Evolutionary conservation across 2,329 filamentous ascomycete species (phyloP).

Genomic region (Basipetospora chlamydospora): DNA sequence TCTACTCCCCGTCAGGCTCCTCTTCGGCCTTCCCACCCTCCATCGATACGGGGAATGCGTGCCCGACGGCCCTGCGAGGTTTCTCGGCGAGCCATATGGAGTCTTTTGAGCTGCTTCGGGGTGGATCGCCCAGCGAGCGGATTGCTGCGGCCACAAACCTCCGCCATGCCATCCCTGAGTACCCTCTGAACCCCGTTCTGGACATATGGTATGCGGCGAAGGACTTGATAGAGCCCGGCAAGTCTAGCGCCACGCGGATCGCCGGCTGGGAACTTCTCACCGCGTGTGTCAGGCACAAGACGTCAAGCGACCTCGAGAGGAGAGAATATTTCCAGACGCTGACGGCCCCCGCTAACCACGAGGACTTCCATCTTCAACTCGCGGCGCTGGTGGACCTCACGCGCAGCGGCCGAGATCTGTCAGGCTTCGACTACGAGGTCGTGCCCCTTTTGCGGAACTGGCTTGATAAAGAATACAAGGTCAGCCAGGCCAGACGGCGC

Average conservation of each 20-base stretch:
- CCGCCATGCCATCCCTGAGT: conserved; percentile 40
- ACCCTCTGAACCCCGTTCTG: conserved; percentile 41
- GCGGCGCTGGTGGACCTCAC: conserved; percentile 47
- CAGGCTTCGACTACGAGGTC: conserved; percentile 54
- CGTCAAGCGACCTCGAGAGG: conserved; percentile 51
- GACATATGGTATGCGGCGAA: conserved; percentile 54
- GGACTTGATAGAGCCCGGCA: conserved; percentile 45
- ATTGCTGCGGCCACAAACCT: conserved; percentile 43
- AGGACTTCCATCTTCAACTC: conserved; percentile 55
- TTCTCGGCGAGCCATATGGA: conserved; percentile 38
- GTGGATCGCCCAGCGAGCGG: conserved; percentile 36
- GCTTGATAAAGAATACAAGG: conserved; percentile 41
- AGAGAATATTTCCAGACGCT: conserved; percentile 51
- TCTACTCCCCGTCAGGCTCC: conserved; percentile 9
- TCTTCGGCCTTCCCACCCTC: conserved; percentile 23
- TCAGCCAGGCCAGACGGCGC: conserved; percentile 35
- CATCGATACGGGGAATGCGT: conserved; percentile 29
- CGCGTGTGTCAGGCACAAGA: conserved; percentile 48
- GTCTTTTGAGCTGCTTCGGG: conserved; percentile 38
- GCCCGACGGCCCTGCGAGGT: conserved; percentile 23
- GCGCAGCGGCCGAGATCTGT: conserved; percentile 43
- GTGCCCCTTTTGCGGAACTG: conserved; percentile 47
- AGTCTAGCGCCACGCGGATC: conserved; percentile 35
- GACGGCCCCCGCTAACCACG: conserved; percentile 36
- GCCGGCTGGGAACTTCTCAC: conserved; percentile 53